Conservation (phyloP, 2,329 filamentous ascomycete species). For the Microdochium bolleyi region DNA sequence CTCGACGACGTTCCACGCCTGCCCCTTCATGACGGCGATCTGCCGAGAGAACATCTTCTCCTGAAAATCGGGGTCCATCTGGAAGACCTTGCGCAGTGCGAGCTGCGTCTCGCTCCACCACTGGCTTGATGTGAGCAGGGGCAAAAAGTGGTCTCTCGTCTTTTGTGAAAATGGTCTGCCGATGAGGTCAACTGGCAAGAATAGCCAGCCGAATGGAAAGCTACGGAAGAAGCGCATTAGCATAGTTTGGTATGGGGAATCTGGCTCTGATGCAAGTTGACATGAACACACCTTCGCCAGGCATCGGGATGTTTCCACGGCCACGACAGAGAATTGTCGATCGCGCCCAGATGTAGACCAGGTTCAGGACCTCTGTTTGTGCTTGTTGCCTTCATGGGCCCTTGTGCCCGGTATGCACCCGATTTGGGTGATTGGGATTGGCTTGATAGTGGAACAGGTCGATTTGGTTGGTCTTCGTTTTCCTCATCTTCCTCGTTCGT, state of each 20-base stretch:
- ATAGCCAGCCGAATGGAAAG: slow-evolving; percentile 98
- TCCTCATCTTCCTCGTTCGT: slow-evolving; percentile 33
- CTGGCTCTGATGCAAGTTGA: not conserved
- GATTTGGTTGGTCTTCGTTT: slow-evolving; percentile 52
- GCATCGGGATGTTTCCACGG: slow-evolving; percentile 99
- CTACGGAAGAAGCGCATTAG: slow-evolving; percentile 41
- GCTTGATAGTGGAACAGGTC: slow-evolving; percentile 29
- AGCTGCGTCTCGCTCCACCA: slow-evolving; percentile 97
- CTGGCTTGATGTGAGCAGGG: slow-evolving; percentile 82
- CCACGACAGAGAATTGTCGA: slow-evolving; percentile 97
- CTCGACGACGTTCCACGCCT: slow-evolving; percentile 98
- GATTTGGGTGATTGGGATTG: slow-evolving; percentile 32
- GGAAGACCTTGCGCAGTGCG: slow-evolving; percentile 78
- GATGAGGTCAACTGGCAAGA: slow-evolving; percentile 91
- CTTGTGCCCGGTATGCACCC: slow-evolving; percentile 67
- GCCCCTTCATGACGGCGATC: slow-evolving; percentile 98
- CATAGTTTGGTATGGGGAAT: not conserved
- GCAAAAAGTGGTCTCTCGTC: slow-evolving; percentile 91
- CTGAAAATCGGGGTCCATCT: slow-evolving; percentile 90
- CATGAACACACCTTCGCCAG: slow-evolving; percentile 45
- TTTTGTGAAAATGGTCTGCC: slow-evolving; percentile 93
- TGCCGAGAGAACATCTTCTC: slow-evolving; percentile 99
- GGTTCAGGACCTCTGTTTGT: slow-evolving; percentile 39
- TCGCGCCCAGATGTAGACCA: slow-evolving; percentile 75
- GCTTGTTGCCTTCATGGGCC: slow-evolving; percentile 74